Evolutionary conservation across 768 basidiomycete species (phyloP).

Genomic region (Tricholoma terreum): DNA sequence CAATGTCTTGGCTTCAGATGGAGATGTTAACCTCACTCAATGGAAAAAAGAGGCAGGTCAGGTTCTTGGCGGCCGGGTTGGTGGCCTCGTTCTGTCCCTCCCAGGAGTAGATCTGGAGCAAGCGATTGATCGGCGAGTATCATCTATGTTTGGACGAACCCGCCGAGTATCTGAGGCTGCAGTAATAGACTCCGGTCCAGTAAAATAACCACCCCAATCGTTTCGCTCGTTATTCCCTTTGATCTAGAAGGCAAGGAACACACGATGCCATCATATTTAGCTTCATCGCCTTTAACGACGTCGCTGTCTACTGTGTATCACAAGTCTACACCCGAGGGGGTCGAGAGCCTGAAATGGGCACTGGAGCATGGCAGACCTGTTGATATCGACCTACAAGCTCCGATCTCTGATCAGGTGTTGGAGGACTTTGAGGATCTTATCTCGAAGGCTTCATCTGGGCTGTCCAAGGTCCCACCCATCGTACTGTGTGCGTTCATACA

Average conservation of each 20-base stretch:
- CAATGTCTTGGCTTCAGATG: slow-evolving; percentile 47
- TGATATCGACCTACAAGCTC: slow-evolving; percentile 65
- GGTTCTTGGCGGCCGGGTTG: slow-evolving; percentile 40
- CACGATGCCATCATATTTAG: slow-evolving; percentile 36
- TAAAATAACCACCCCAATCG: slow-evolving; percentile 30
- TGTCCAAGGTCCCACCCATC: slow-evolving; percentile 50
- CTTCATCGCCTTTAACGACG: slow-evolving; percentile 39
- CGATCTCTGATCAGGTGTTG: slow-evolving; percentile 49
- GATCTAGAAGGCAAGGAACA: slow-evolving; percentile 46
- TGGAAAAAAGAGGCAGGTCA: slow-evolving; percentile 55
- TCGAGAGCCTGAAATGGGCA: slow-evolving; percentile 63
- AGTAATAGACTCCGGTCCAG: slow-evolving; percentile 10
- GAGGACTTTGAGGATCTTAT: slow-evolving; percentile 74
- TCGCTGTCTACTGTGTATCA: slow-evolving; percentile 60
- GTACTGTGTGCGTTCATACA: slow-evolving; percentile 55
- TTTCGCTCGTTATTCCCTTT: slow-evolving; percentile 64
- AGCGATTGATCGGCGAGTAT: slow-evolving; percentile 47
- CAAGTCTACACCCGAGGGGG: slow-evolving; percentile 42
- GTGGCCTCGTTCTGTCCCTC: slow-evolving; percentile 58
- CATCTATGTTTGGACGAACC: neutral
- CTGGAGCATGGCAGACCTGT: slow-evolving; percentile 59
- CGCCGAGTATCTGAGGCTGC: neutral
- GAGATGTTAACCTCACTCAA: slow-evolving; percentile 38
- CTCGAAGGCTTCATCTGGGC: slow-evolving; percentile 52
- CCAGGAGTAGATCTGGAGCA: slow-evolving; percentile 41